phyloP scores from a whole-genome alignment of 2,329 filamentous ascomycete genomes.

The Curvularia verruculosa region DNA sequence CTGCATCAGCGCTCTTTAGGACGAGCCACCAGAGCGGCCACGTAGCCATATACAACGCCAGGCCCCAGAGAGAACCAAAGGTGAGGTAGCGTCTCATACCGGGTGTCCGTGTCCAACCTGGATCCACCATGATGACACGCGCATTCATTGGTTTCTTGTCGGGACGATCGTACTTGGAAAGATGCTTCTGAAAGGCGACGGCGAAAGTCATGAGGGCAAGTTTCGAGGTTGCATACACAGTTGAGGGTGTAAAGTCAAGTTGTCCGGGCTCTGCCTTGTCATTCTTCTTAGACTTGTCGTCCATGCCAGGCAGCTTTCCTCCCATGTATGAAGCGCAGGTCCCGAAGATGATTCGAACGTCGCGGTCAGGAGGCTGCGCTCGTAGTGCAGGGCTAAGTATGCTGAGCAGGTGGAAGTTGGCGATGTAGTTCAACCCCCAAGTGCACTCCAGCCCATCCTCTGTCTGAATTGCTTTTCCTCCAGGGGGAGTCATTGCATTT shows the following conservation, averaged over 20 bases:
- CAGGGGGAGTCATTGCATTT: slow-evolving; percentile 74
- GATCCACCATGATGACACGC: slow-evolving; percentile 85
- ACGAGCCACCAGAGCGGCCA: slow-evolving; percentile 88
- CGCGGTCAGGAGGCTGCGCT: slow-evolving; percentile 90
- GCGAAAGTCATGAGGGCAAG: slow-evolving; percentile 89
- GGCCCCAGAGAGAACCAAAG: slow-evolving; percentile 79
- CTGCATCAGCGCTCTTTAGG: slow-evolving; percentile 81
- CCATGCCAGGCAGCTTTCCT: slow-evolving; percentile 67
- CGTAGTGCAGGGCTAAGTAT: slow-evolving; percentile 89
- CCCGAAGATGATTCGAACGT: slow-evolving; percentile 84
- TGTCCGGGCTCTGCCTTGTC: slow-evolving; percentile 26
- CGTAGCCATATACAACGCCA: slow-evolving; percentile 75
- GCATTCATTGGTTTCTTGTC: slow-evolving; percentile 83
- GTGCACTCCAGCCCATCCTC: slow-evolving; percentile 83
- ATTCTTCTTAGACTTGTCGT: slow-evolving; percentile 64
- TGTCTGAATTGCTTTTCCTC: slow-evolving; percentile 65
- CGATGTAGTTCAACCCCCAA: slow-evolving; percentile 94
- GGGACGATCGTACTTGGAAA: slow-evolving; percentile 81
- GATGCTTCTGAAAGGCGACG: slow-evolving; percentile 87
- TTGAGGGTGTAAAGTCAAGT: slow-evolving; percentile 51
- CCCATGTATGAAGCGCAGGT: slow-evolving; percentile 89
- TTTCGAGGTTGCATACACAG: slow-evolving; percentile 58
- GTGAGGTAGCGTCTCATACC: slow-evolving; percentile 88
- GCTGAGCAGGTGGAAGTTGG: slow-evolving; percentile 92
- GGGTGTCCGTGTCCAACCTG: slow-evolving; percentile 81